Evolutionary conservation across 768 basidiomycete species (phyloP), one percentile per base, ranked within the genome.

Genomic region (Peribolospora kevripleyi): DNA sequence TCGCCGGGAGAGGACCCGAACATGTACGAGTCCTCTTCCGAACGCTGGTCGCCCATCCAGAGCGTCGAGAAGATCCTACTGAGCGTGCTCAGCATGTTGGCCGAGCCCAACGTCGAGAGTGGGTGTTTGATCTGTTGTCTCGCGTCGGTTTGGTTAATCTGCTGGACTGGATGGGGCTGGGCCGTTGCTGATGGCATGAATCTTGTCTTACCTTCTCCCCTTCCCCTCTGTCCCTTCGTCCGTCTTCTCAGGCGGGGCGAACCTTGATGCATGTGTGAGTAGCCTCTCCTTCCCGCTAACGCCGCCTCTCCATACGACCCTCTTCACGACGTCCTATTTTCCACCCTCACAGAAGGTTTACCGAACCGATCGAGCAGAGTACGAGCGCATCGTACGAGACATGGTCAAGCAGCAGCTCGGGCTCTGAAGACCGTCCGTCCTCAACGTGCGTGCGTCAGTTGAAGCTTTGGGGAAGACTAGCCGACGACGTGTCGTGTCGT

Each of bases 21-120:
- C 56, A 82, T 84, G 74, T 97, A 95, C 67, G 91, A 98, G 66
- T 78, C 82, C 61, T 86, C 88, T 0, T 86, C 83, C 14, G 93
- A 98, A 64, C 76, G 93, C 45, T 98, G 93, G 93, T 86, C 83
- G 56, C 93, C 93, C n/a, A 91, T 97, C 0, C 91, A 97, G 69
- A 86, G 84, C 63, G 84, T 98, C 11, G 84, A 97, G 71, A 95
- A 93, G 69, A 91, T 93, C 60, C 53, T 58, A n/a, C 73, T 97
- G 7, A 90, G 86, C 61, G 91, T 98, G 36, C 79, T 98, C 61
- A 88, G 84, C 46, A 95, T 98, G 88, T 74, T 98, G 9, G 90
- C 93, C 59, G 84, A 97, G 70, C 93, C 93, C 38, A 98, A 98
- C 68, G 74, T 95, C 50, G 93, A 98, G 69, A 87, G 84, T 57